Percentiles rank a stretch among this genome's conserved stretches.
Evolutionary conservation across 148 eudicot genomes (phyloP).

Genomic region (Beta vulgaris): DNA sequence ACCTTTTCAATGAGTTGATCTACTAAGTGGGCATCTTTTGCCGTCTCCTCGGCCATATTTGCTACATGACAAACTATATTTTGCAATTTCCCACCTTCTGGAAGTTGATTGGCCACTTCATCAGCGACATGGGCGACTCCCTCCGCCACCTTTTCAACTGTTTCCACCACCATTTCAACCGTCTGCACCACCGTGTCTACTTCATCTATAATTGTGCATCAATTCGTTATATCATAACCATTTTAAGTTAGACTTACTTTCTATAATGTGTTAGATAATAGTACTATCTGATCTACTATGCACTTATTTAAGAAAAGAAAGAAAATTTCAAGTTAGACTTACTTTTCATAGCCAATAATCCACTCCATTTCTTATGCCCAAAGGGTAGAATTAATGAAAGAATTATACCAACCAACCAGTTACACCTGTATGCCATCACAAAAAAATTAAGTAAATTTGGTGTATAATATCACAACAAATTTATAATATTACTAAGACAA

Average conservation of each 20-base stretch:
- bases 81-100: conserved; percentile 10
- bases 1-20: conserved; percentile 23
- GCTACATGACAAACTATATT: conserved; percentile 6
- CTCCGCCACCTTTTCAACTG: conserved; percentile 22
- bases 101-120: conserved; percentile 15
- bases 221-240: background rate
- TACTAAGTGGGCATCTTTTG: conserved; percentile 23
- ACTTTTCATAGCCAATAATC: conserved; percentile 8
- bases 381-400: conserved; percentile 7
- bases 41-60: conserved; percentile 20
- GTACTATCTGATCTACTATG: background rate
- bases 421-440: conserved; percentile 2
- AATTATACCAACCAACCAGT: conserved; percentile 4
- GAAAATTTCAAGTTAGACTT: background rate
- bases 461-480: no score
- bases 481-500: no score
- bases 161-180: conserved; percentile 21
- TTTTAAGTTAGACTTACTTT: background rate
- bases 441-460: no score
- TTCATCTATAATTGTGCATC: background rate
- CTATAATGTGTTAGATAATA: background rate
- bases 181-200: conserved; percentile 13
- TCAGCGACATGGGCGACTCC: conserved; percentile 21
- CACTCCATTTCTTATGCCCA: conserved; percentile 1
- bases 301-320: no score